Conservation (phyloP, 305 asterid genomes). For the Fraxinus nigra region DNA sequence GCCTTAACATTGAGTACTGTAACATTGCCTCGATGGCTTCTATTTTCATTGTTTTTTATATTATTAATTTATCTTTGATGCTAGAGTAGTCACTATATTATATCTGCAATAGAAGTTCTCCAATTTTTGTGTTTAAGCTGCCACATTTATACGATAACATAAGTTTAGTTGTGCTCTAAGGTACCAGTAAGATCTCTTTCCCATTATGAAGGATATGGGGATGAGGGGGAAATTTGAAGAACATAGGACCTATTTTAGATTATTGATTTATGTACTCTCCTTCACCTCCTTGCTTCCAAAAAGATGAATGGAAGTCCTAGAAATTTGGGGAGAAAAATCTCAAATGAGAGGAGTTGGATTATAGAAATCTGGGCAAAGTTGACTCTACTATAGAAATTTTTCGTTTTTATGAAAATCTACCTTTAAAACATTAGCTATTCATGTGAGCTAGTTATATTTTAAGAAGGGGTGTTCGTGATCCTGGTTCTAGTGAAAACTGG, state of each 20-base stretch:
- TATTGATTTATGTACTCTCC: neutral
- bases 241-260: neutral
- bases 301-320: neutral
- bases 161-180: neutral
- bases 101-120: neutral
- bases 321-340: neutral
- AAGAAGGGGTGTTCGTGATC: neutral
- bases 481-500: neutral
- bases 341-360: neutral
- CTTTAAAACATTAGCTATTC: neutral
- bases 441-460: neutral
- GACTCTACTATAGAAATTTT: neutral
- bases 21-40: neutral
- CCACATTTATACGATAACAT: neutral
- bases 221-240: neutral
- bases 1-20: conserved; percentile 8
- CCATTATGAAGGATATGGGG: neutral
- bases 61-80: neutral
- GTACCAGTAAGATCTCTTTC: neutral
- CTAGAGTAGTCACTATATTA: neutral
- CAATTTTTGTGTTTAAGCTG: neutral
- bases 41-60: neutral
- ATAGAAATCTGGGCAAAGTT: neutral
- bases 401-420: neutral
- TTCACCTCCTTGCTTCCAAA: neutral